Conservation (phyloP, 352 stramenopile species). For the Phytophthora pistaciae region DNA sequence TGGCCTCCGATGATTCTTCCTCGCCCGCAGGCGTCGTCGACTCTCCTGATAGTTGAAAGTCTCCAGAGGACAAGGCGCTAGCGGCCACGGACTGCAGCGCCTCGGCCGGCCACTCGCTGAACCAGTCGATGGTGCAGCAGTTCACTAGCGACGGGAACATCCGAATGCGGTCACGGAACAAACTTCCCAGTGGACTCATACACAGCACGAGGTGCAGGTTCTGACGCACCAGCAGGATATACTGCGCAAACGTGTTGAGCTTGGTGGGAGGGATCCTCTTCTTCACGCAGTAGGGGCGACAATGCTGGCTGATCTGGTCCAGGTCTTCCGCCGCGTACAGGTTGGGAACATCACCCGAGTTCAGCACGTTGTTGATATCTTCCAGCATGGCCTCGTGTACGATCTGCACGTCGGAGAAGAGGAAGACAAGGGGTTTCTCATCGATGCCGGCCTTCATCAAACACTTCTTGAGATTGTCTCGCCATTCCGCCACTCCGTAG, state of each 20-base stretch:
- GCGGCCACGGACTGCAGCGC: constrained; percentile 82
- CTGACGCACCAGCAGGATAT: constrained; percentile 91
- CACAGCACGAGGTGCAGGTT: constrained; percentile 95
- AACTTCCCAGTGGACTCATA: constrained; percentile 92
- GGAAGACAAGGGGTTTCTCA: constrained; percentile 93
- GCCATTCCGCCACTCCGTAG: constrained; percentile 94
- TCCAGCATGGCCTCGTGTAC: constrained; percentile 96
- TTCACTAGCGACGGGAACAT: constrained; percentile 93
- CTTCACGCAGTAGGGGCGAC: constrained; percentile 91
- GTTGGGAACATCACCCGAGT: constrained; percentile 96
- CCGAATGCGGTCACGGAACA: constrained; percentile 93
- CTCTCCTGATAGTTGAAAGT: constrained; percentile 68
- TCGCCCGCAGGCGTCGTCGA: constrained; percentile 12
- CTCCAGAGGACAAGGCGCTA: constrained; percentile 49
- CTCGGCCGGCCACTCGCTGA: constrained; percentile 88
- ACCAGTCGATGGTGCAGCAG: constrained; percentile 92
- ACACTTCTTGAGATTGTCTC: constrained; percentile 94
- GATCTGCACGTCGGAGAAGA: constrained; percentile 97
- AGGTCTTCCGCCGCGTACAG: constrained; percentile 94
- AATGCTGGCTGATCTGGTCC: constrained; percentile 93
- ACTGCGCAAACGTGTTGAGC: constrained; percentile 96
- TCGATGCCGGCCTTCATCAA: constrained; percentile 94
- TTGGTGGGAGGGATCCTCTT: constrained; percentile 93
- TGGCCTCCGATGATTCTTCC: constrained; percentile 22
- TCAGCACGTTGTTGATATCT: constrained; percentile 97